Conservation (phyloP, 2,329 filamentous ascomycete genomes). For the Penicillium nordicum region DNA sequence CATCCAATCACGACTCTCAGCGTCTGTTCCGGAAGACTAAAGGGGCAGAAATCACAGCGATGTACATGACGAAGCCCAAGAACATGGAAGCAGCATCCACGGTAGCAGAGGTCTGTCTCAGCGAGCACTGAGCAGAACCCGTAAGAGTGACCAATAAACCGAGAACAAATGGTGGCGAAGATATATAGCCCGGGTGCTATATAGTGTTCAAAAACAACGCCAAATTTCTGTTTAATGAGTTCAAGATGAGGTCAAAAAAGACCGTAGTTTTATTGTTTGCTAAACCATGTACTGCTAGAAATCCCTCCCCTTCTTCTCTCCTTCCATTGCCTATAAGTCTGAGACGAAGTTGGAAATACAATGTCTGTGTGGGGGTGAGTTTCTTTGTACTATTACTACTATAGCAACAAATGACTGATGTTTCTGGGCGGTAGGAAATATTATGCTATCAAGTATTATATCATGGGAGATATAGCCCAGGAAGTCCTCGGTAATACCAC, state of each 20-base stretch:
- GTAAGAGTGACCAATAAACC: too few relatives aligned
- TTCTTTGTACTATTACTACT: not conserved
- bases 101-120: too few relatives aligned
- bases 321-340: not conserved
- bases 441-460: not conserved
- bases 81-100: too few relatives aligned
- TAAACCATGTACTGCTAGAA: not conserved
- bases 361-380: not conserved
- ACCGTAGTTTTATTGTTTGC: too few relatives aligned
- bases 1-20: too few relatives aligned
- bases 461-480: not conserved
- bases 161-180: too few relatives aligned
- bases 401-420: slow-evolving; percentile 4
- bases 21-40: too few relatives aligned
- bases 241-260: too few relatives aligned
- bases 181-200: not conserved
- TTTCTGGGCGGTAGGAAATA: slow-evolving; percentile 2
- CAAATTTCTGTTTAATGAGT: not conserved
- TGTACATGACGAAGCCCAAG: too few relatives aligned
- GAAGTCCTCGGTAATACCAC: not conserved
- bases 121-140: too few relatives aligned
- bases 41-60: too few relatives aligned
- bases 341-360: not conserved
- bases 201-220: not conserved
- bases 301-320: too few relatives aligned